phyloP scores from a whole-genome alignment of 345 rosid species.

The Gossypium herbaceum region DNA sequence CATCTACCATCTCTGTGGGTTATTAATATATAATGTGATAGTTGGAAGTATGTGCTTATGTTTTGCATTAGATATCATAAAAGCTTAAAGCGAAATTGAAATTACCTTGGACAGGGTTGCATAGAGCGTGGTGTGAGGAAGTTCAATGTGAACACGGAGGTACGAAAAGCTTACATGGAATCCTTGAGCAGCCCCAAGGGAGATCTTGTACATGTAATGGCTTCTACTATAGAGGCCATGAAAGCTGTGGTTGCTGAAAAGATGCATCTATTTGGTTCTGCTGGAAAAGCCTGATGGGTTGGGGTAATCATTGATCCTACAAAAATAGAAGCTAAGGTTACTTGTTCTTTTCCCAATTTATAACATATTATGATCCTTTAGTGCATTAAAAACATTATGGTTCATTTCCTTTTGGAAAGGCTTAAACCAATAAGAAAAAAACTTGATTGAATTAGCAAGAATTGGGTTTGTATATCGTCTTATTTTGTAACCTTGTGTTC shows the following conservation, averaged over 20 bases:
- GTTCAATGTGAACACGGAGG: slow-evolving; percentile 91
- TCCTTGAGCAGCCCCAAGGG: slow-evolving; percentile 47
- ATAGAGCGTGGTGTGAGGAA: slow-evolving; percentile 75
- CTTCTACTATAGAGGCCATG: slow-evolving; percentile 79
- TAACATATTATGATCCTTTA: not conserved
- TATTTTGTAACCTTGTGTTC: not conserved
- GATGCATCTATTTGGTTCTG: slow-evolving; percentile 80
- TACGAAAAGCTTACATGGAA: slow-evolving; percentile 78
- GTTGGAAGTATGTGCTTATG: not conserved
- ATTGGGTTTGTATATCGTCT: not conserved
- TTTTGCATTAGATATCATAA: not conserved
- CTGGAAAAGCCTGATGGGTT: slow-evolving; percentile 64
- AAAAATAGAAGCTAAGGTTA: not conserved
- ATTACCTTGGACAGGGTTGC: slow-evolving; percentile 48
- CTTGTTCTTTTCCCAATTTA: not conserved
- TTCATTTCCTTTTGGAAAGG: not conserved
- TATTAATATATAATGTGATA: not conserved
- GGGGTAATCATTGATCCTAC: not conserved
- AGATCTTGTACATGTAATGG: slow-evolving; percentile 72
- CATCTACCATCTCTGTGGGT: not conserved
- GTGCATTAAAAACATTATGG: not conserved
- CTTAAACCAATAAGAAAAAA: not conserved
- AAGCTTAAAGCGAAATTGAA: slow-evolving; percentile 8
- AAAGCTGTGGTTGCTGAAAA: slow-evolving; percentile 73
- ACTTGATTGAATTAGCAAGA: not conserved